These are phyloP conservation scores for Sporisorium iseilematis-ciliati DNA, from an alignment of 1,284 basidiomycete species.

Conservation along the genomic window DNA sequence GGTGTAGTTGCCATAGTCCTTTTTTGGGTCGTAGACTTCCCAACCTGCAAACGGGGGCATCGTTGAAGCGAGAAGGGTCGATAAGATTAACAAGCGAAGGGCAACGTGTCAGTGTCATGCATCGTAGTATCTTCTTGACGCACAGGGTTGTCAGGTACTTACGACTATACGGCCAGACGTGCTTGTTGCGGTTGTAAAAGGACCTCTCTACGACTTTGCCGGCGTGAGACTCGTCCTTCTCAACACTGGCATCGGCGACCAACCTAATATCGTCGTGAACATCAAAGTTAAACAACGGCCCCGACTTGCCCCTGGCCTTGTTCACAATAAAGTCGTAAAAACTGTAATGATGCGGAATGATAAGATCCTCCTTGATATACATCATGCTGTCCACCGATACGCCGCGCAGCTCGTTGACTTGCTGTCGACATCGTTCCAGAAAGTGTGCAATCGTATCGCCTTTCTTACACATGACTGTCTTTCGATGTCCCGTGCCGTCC, in stretches of 20 bases:
- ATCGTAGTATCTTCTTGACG: too few species aligned
- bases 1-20: slow-evolving; percentile 62
- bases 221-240: slow-evolving; percentile 98
- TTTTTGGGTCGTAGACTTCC: slow-evolving; percentile 64
- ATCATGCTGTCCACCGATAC: slow-evolving; percentile 95
- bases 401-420: slow-evolving; percentile 89
- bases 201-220: slow-evolving; percentile 95
- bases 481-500: slow-evolving; percentile 97
- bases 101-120: not conserved
- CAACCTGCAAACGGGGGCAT: slow-evolving; percentile 20
- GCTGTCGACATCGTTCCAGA: slow-evolving; percentile 89
- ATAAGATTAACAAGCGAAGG: not conserved
- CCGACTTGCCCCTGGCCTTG: slow-evolving; percentile 97
- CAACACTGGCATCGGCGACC: slow-evolving; percentile 91
- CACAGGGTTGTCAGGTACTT: not conserved
- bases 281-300: slow-evolving; percentile 98
- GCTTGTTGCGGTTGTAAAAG: slow-evolving; percentile 96
- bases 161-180: slow-evolving; percentile 87
- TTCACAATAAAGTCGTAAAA: slow-evolving; percentile 99
- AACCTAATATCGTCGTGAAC: slow-evolving; percentile 98
- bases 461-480: slow-evolving; percentile 95
- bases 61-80: not conserved
- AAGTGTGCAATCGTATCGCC: slow-evolving; percentile 92
- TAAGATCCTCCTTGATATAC: slow-evolving; percentile 82
- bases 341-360: slow-evolving; percentile 82